Percentiles rank a stretch among this genome's conserved stretches.
These are phyloP conservation scores for Pyrenophora tritici-repentis DNA, from an alignment of 2,329 filamentous ascomycete species.

Conservation along the genomic window DNA sequence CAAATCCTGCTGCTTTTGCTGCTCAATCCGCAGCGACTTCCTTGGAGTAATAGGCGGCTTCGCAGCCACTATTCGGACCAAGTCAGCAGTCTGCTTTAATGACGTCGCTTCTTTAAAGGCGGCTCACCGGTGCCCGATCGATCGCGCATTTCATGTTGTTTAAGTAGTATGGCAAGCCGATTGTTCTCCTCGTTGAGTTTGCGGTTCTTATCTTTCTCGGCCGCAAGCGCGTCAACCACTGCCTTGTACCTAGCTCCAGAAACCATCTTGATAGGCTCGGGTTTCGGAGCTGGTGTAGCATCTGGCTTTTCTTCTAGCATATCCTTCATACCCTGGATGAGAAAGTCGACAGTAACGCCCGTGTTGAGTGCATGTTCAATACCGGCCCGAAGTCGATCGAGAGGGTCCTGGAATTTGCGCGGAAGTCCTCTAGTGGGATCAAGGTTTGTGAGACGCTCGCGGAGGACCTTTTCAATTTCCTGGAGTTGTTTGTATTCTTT, in stretches of 20 bases:
- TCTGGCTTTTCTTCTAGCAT: constrained; percentile 13
- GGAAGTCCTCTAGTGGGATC: constrained; percentile 25
- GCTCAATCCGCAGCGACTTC: too few relatives aligned
- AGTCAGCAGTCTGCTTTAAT: not conserved
- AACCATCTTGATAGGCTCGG: constrained; percentile 18
- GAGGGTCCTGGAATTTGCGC: constrained; percentile 17
- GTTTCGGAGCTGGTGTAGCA: constrained; percentile 11
- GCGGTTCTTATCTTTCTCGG: constrained; percentile 16
- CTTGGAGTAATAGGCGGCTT: too few relatives aligned
- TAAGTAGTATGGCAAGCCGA: constrained; percentile 18
- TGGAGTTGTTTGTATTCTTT: constrained; percentile 27
- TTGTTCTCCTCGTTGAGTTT: constrained; percentile 33
- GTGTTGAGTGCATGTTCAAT: constrained; percentile 15
- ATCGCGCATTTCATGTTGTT: constrained; percentile 12
- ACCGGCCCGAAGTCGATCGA: constrained; percentile 23
- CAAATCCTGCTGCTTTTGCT: too few relatives aligned
- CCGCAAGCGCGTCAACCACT: constrained; percentile 15
- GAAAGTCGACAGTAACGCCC: constrained; percentile 15
- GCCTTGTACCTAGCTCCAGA: constrained; percentile 18
- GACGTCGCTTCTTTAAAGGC: not conserved
- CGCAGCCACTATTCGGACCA: too few relatives aligned
- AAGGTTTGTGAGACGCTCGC: constrained; percentile 19
- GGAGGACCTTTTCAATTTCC: constrained; percentile 20
- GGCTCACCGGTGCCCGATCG: not conserved
- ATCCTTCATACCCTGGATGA: constrained; percentile 12